phyloP scores from a whole-genome alignment of 2,329 filamentous ascomycete species.

The Aspergillus sp. region DNA sequence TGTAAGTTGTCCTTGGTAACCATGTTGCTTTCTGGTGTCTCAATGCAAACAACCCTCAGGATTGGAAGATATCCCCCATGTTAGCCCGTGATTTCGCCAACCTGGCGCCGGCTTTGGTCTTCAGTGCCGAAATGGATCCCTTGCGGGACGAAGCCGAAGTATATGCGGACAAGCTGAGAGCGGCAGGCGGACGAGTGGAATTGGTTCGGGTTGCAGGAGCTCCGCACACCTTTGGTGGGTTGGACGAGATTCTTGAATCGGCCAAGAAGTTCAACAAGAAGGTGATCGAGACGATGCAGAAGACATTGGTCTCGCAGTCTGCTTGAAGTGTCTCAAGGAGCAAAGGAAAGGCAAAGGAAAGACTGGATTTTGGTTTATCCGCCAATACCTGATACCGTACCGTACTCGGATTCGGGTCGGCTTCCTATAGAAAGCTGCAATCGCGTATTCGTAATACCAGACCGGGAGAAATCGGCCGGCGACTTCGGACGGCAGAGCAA shows the following conservation, averaged over 20 bases:
- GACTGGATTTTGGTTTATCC: conserved; percentile 21
- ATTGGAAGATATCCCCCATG: conserved; percentile 47
- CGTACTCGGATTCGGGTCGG: not conserved
- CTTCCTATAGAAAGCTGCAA: not conserved
- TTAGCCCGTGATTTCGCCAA: conserved; percentile 33
- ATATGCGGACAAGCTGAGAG: conserved; percentile 39
- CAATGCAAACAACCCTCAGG: conserved; percentile 22
- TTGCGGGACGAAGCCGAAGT: conserved; percentile 43
- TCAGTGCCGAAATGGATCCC: conserved; percentile 43
- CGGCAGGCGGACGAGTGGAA: conserved; percentile 35
- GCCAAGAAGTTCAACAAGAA: conserved; percentile 29
- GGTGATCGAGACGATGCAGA: conserved; percentile 29
- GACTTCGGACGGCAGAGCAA: conserved; percentile 18
- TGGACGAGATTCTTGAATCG: conserved; percentile 33
- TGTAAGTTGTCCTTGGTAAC: conserved; percentile 23
- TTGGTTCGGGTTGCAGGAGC: conserved; percentile 31
- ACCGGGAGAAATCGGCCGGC: conserved; percentile 27
- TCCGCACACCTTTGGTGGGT: conserved; percentile 33
- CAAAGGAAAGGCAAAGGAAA: not conserved
- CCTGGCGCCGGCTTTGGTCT: conserved; percentile 40
- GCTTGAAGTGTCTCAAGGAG: not conserved
- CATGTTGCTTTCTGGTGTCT: conserved; percentile 1
- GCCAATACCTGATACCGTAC: conserved; percentile 15
- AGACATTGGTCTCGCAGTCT: conserved; percentile 17
- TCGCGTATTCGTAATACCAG: conserved; percentile 18